Percentiles rank a stretch among this genome's conserved stretches.
Conservation (phyloP, 352 stramenopile species). For the Globisporangium paroecandrum region DNA sequence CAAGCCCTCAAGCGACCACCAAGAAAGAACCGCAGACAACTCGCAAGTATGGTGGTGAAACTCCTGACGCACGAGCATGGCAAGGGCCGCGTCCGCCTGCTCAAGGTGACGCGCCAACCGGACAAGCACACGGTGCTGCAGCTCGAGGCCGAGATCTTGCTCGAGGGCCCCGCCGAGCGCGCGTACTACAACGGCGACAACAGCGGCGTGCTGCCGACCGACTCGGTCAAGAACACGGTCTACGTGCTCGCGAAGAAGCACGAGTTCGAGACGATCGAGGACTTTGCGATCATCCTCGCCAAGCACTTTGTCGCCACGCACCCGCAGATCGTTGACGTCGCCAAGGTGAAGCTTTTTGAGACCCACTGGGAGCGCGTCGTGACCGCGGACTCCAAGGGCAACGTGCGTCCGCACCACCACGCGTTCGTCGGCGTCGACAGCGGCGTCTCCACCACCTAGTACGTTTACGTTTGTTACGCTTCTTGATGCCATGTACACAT, state of each 20-base stretch:
- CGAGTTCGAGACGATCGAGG: slow-evolving; percentile 83
- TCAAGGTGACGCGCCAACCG: slow-evolving; percentile 81
- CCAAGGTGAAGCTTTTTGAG: slow-evolving; percentile 75
- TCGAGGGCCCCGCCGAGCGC: slow-evolving; percentile 73
- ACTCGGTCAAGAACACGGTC: slow-evolving; percentile 91
- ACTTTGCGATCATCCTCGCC: slow-evolving; percentile 83
- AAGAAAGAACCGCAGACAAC: not conserved
- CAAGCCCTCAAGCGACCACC: slow-evolving; percentile 17
- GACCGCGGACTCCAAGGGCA: slow-evolving; percentile 49
- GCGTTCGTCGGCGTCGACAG: slow-evolving; percentile 63
- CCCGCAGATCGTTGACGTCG: slow-evolving; percentile 66
- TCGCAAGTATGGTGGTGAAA: slow-evolving; percentile 57
- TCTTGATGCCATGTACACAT: not conserved
- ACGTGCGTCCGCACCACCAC: slow-evolving; percentile 61
- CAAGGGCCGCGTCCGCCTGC: slow-evolving; percentile 83
- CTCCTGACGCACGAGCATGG: slow-evolving; percentile 74
- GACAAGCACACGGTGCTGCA: slow-evolving; percentile 78
- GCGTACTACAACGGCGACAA: slow-evolving; percentile 88
- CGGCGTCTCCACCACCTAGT: slow-evolving; percentile 59
- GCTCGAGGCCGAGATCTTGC: slow-evolving; percentile 78
- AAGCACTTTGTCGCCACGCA: slow-evolving; percentile 87
- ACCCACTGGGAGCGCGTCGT: slow-evolving; percentile 68
- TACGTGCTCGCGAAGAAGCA: slow-evolving; percentile 87
- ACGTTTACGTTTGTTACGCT: slow-evolving; percentile 19
- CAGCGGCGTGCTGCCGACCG: slow-evolving; percentile 76